These are phyloP conservation scores for Trichopus zeylanicus DNA, from an alignment of 116 monocot species.

Conservation along the genomic window DNA sequence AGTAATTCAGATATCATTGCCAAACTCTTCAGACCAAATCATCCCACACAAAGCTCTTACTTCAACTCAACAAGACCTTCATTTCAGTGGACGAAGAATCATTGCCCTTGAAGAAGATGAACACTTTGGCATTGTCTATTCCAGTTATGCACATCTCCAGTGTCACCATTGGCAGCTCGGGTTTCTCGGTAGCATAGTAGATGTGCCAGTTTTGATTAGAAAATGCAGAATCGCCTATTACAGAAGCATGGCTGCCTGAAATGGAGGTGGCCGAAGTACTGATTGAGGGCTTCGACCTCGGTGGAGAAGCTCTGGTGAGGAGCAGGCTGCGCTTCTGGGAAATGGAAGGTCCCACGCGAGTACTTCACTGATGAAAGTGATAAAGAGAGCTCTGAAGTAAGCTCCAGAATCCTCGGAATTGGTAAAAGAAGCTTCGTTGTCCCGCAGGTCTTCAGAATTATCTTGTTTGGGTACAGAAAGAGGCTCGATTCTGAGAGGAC, in stretches of 20 bases:
- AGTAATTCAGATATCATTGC: too few relatives aligned
- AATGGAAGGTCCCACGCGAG: conserved; percentile 66
- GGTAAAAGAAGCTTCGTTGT: conserved; percentile 63
- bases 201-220: conserved; percentile 66
- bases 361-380: conserved; percentile 50
- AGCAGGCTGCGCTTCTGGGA: conserved; percentile 56
- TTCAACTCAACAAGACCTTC: too few relatives aligned
- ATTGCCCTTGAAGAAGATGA: conserved; percentile 67
- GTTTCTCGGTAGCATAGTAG: conserved; percentile 53
- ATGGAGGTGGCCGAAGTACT: conserved; percentile 40
- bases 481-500: conserved; percentile 83
- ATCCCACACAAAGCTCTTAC: too few relatives aligned
- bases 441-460: conserved; percentile 74
- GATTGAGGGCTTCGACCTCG: conserved; percentile 52
- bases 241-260: conserved; percentile 53
- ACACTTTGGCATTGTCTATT: conserved; percentile 26
- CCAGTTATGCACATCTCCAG: conserved; percentile 91
- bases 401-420: conserved; percentile 47
- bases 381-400: conserved; percentile 36
- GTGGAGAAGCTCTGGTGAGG: conserved; percentile 61
- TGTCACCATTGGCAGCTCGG: conserved; percentile 57
- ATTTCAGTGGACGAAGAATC: too few relatives aligned
- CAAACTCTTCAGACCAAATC: too few relatives aligned
- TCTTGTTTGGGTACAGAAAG: conserved; percentile 59
- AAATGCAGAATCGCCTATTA: conserved; percentile 37